Evolutionary conservation across 306 rosid species (phyloP).

Genomic region (Canavalia gladiata): DNA sequence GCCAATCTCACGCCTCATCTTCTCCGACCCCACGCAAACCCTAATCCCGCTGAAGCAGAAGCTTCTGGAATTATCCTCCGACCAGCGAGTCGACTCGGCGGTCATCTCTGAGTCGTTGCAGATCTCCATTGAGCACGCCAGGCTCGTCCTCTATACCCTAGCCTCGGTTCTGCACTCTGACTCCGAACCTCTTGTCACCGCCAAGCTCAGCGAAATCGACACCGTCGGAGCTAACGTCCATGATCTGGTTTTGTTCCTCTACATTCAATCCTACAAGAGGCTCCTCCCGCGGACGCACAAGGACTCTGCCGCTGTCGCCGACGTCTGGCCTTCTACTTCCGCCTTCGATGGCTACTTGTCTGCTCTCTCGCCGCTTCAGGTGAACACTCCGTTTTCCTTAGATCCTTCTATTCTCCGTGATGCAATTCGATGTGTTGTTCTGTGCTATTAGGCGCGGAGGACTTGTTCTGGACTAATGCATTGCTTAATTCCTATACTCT

Average conservation of each 20-base stretch:
- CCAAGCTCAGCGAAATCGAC: conserved; percentile 62
- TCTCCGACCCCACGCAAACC: conserved; percentile 97
- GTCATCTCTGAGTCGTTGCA: conserved; percentile 81
- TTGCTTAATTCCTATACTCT: conserved; percentile 7
- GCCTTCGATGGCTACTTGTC: conserved; percentile 98
- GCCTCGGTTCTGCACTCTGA: conserved; percentile 80
- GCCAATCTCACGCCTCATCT: conserved; percentile 83
- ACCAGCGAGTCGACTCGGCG: conserved; percentile 63
- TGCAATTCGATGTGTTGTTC: neutral
- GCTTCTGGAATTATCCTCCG: conserved; percentile 66
- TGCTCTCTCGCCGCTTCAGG: conserved; percentile 99
- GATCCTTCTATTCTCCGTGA: neutral
- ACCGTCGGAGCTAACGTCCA: conserved; percentile 72
- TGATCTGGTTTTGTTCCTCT: conserved; percentile 89
- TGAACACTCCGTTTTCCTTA: conserved; percentile 43
- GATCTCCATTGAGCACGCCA: conserved; percentile 90
- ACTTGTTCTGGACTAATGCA: conserved; percentile 3
- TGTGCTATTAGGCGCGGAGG: neutral
- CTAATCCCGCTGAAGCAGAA: conserved; percentile 84
- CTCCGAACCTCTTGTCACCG: conserved; percentile 70
- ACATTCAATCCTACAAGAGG: conserved; percentile 94
- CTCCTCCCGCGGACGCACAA: conserved; percentile 92
- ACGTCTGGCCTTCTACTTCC: conserved; percentile 99
- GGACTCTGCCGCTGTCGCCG: conserved; percentile 94
- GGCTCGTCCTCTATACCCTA: conserved; percentile 82